Base-by-base conservation (phyloP, 2,329 filamentous ascomycete species). In the Phoma herbarum region DNA sequence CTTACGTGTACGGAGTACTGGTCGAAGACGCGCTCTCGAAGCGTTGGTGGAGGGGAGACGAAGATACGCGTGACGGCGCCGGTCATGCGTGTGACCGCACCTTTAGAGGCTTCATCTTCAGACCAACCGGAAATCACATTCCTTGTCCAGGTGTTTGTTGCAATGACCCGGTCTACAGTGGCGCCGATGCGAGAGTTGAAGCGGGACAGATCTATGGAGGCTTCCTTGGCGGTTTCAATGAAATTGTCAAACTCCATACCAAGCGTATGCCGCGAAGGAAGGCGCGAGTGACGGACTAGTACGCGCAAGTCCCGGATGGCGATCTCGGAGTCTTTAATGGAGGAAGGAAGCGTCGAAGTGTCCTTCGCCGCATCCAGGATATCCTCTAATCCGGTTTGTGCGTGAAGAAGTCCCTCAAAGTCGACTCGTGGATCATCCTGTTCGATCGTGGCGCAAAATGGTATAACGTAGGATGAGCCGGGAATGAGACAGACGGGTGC, bases 181-280 rank as follows among this genome's bases (percentile, higher is more conserved):
- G 86, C 84, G 4, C 90, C 90, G 63, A 93, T 88, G 65, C 90
- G 88, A 0, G 86, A 87, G 77, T 93, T 93, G 82, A 93, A 95
- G 57, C 83, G 85, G 60, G 89, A 88, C 4, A 95, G 82, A 55
- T 90, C 87, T 43, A 83, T 81, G 4, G 89, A 86, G 1, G 89
- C 87, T 45, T 84, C 82, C 3, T 86, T 81, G 2, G 89, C 88
- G 0, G 86, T 87, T 10, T 89, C 86, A 64, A 95, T 86, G 76
- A 93, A 96, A 48, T 86, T 86, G 61, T 90, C 86, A 56, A 96
- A 90, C 72, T 94, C 91, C 22, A 88, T 82, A 4, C 91, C 85
- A 12, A 96, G 84, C 75, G 93, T 89, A 33, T 89, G 84, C 28
- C 86, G 86, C 12, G 85, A 86, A 25, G 87, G 85, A 0, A 95